Base-by-base conservation (phyloP, 345 rosid genomes). In the Populus tremula region DNA sequence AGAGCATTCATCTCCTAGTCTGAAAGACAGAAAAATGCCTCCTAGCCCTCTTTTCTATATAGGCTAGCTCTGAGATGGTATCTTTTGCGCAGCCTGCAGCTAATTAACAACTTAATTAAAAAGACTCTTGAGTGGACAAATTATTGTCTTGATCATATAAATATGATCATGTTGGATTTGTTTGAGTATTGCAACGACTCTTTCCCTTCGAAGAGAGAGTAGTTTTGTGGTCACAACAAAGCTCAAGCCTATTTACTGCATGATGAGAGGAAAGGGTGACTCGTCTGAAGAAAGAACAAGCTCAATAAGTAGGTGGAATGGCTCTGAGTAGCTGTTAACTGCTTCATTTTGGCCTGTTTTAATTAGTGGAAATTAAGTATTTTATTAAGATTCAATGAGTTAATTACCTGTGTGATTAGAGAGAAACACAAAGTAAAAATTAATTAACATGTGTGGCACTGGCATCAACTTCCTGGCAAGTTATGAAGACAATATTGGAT, bases 171-270 rank as follows among this genome's bases (percentile, higher is more conserved):
- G 5, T 39, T 61, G 68, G 80, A 35, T 43, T 79, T 69, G 33
- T 65, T 74, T 74, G 69, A 76, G 77, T 67, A 71, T 59, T 65
- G 82, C 61, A 64, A 54, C 68, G 53, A 80, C 27, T 66, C 17
- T 36, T 80, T 72, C 25, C 35, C 70, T 71, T 50, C 14, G 9
- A 43, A 67, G 49, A 49, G 41, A 20, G 67, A 66, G 78, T 27
- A 76, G 78, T 13, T 66, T 9, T 14, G 45, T 35, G 56, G 70
- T 39, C 56, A 54, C 61, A 56, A 35, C 53, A 13, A 25, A 35
- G 63, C 49, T 36, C 23, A 16, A 50, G 71, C 43, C 65, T 67
- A 71, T 84, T 86, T 77, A 82, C 59, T 77, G 80, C 85, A 79
- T 74, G 59, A 50, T 18, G 77, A 79, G 74, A 71, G 41, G 79